Conservation (phyloP, 371 early-diverging fungal species). For the Circinella minor region DNA sequence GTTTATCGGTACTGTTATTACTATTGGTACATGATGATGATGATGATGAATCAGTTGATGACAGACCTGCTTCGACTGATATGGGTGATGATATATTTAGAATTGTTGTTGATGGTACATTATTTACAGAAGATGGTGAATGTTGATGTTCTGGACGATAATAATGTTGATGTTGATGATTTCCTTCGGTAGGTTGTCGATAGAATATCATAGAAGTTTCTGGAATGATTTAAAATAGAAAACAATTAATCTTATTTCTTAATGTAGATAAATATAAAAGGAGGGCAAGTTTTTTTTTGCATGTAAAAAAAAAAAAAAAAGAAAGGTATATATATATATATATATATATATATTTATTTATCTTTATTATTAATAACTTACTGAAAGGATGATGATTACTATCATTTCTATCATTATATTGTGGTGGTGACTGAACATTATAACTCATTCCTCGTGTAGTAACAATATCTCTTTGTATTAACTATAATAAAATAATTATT, state of each 20-base stretch:
- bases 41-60: background rate
- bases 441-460: slow-evolving; percentile 20
- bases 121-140: background rate
- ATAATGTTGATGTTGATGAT: background rate
- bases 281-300: background rate
- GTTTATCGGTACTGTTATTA: too few species aligned
- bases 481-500: slow-evolving; percentile 19
- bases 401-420: background rate
- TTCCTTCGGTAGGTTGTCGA: background rate
- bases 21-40: background rate
- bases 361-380: slow-evolving; percentile 6
- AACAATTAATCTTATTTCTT: background rate
- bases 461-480: slow-evolving; percentile 53
- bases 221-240: slow-evolving; percentile 15
- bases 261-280: background rate
- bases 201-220: slow-evolving; percentile 23
- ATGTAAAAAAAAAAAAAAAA: background rate
- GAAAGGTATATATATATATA: background rate
- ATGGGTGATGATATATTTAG: too few species aligned
- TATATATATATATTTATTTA: too few species aligned
- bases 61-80: too few species aligned
- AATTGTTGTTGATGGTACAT: background rate
- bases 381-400: slow-evolving; percentile 11
- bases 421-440: background rate
- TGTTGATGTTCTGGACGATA: background rate